Percentiles rank a stretch among this genome's conserved stretches.
Evolutionary conservation across 305 asterid genomes (phyloP).

Genomic region (Salvia sclarea): DNA sequence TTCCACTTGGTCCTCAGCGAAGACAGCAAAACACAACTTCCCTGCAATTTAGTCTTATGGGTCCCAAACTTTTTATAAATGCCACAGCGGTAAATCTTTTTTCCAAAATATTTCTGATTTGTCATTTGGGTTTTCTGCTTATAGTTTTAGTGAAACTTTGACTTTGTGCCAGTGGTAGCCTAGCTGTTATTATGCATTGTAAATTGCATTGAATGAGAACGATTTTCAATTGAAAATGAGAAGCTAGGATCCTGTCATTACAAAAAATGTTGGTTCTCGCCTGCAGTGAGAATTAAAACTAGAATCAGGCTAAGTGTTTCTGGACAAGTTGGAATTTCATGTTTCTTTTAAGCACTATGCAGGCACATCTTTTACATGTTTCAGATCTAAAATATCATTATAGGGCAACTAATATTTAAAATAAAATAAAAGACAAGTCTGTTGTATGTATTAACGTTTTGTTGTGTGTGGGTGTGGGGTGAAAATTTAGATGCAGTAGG

Average conservation of each 20-base stretch:
- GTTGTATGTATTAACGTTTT: neutral
- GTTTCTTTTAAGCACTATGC: neutral
- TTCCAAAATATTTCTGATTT: conserved; percentile 11
- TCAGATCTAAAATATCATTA: neutral
- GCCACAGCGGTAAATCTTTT: conserved; percentile 58
- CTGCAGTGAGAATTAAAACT: neutral
- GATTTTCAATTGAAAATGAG: conserved; percentile 13
- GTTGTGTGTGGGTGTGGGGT: neutral
- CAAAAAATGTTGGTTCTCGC: neutral
- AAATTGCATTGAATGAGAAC: conserved; percentile 26
- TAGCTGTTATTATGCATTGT: conserved; percentile 10
- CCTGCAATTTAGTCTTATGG: conserved; percentile 90
- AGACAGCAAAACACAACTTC: conserved; percentile 74
- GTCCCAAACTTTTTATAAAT: conserved; percentile 84
- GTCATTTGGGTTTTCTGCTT: conserved; percentile 19
- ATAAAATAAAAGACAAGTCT: neutral
- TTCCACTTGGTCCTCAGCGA: conserved; percentile 96
- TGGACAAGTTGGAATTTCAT: conserved; percentile 22
- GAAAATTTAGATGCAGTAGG: neutral
- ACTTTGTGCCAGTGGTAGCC: conserved; percentile 3
- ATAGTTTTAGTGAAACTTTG: conserved; percentile 7
- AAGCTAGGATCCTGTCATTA: neutral
- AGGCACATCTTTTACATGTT: neutral
- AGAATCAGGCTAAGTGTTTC: neutral
- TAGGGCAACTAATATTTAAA: neutral